Evolutionary conservation across 139 green algal genomes (phyloP), one percentile per base, ranked within the genome.

Genomic region (Micromonas commoda): DNA sequence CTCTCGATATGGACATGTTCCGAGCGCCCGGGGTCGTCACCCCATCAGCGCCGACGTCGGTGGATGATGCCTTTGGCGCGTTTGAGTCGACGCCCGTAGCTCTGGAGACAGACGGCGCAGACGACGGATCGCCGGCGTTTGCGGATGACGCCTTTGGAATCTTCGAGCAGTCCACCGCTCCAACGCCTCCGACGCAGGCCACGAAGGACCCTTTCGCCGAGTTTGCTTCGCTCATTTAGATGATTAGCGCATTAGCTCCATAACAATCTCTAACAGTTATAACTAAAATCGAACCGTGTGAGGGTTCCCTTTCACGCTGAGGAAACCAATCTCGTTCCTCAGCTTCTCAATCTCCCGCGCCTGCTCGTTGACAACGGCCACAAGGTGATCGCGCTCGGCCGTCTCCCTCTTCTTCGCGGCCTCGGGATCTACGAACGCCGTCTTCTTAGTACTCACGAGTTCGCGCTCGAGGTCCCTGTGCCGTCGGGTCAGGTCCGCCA

Each of bases 291-390:
- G n/a, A n/a, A n/a, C n/a, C n/a, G n/a, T n/a, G n/a, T n/a, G n/a
- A n/a, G n/a, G n/a, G n/a, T n/a, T n/a, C 24, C 73, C 52, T 82
- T 91, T 92, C 28, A 80, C 60, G 20, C 82, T 69, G 57, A 92
- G 73, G 39, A 85, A 71, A 16, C 81, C 3, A 33, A 94, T 81
- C 81, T 92, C 85, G 0, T 77, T 65, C 73, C 90, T 90, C 20
- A 92, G 77, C 13, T 70, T 60, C n/a, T 94, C 85, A 34, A 94
- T 88, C 78, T 91, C 80, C 23, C 82, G 57, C 20, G 89, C 89
- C 73, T 93, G 89, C 32, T 76, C 71, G 67, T 93, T 90, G 0
- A 93, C 86, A 35, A 90, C 60, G 82, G 90, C 78, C 64, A 93
- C 85, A 32, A 93, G 79, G 3, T 80, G 37, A 57, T 92, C 88